These are phyloP conservation scores for Fusarium secorum DNA, from an alignment of 2,329 filamentous ascomycete genomes.

Conservation along the genomic window DNA sequence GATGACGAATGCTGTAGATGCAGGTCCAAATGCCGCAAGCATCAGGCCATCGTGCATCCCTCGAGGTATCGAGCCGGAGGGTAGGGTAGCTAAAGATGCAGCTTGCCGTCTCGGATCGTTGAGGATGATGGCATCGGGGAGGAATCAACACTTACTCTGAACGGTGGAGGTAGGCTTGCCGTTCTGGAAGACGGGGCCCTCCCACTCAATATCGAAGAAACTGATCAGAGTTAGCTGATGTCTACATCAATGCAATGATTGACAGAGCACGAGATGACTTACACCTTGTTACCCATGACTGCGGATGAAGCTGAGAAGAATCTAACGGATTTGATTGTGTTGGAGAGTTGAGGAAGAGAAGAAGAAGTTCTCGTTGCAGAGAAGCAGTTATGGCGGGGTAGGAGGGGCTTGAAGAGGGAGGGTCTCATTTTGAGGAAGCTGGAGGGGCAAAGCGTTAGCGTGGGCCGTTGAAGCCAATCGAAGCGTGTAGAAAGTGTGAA, in stretches of 20 bases:
- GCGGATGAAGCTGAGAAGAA: conserved; percentile 64
- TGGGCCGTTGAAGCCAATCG: conserved; percentile 42
- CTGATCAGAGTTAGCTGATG: conserved; percentile 48
- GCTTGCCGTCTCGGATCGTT: background rate
- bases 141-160: conserved; percentile 61
- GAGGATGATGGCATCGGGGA: conserved; percentile 1
- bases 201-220: conserved; percentile 78
- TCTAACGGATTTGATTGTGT: conserved; percentile 50
- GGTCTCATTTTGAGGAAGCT: conserved; percentile 56
- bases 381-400: conserved; percentile 56
- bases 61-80: background rate
- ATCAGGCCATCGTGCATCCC: background rate
- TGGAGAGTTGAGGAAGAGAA: conserved; percentile 53
- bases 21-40: background rate
- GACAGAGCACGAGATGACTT: conserved; percentile 49
- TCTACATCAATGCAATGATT: conserved; percentile 15
- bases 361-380: conserved; percentile 52
- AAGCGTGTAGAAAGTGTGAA: background rate
- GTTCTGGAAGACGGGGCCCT: conserved; percentile 74
- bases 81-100: background rate
- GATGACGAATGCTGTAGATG: conserved; percentile 11
- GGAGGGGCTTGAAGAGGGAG: conserved; percentile 56
- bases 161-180: conserved; percentile 61
- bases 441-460: conserved; percentile 53
- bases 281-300: conserved; percentile 78